These are phyloP conservation scores for Venturia asperata DNA, from an alignment of 2,329 filamentous ascomycete species.

Conservation along the genomic window DNA sequence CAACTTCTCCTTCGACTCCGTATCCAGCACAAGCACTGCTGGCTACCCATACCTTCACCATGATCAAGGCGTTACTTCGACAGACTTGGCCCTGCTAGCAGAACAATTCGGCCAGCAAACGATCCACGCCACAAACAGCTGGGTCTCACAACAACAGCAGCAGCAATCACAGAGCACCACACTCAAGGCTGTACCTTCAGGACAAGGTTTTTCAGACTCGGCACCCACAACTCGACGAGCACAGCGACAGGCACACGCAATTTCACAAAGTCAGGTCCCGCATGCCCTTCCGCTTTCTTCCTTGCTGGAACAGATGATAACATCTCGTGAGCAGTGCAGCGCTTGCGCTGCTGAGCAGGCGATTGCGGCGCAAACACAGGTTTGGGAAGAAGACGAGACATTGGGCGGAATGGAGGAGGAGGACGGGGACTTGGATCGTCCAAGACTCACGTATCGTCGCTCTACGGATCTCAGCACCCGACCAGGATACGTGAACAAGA, in stretches of 20 bases:
- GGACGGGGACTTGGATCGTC: constrained; percentile 1
- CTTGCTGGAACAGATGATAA: constrained; percentile 18
- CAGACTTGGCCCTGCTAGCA: constrained; percentile 3
- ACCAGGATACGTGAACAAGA: constrained; percentile 12
- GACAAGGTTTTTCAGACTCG: neutral
- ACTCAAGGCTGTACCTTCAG: neutral
- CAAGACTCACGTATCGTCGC: constrained; percentile 12
- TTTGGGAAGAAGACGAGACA: constrained; percentile 12
- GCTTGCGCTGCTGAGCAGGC: constrained; percentile 9
- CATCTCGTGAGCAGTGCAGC: constrained; percentile 3
- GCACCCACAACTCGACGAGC: neutral
- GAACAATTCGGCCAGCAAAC: constrained; percentile 15
- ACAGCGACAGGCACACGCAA: constrained; percentile 4
- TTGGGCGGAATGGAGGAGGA: constrained; percentile 15
- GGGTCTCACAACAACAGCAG: constrained; percentile 11
- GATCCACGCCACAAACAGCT: neutral
- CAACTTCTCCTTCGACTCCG: constrained; percentile 3
- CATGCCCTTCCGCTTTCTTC: constrained; percentile 10
- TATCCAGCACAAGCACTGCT: neutral
- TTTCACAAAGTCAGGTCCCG: neutral
- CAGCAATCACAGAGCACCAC: neutral
- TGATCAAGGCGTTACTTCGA: neutral
- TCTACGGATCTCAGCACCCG: constrained; percentile 8
- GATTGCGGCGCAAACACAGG: neutral
- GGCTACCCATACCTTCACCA: neutral